Base-by-base conservation (phyloP, 2,329 filamentous ascomycete genomes). In the Cryphonectria naterciae region DNA sequence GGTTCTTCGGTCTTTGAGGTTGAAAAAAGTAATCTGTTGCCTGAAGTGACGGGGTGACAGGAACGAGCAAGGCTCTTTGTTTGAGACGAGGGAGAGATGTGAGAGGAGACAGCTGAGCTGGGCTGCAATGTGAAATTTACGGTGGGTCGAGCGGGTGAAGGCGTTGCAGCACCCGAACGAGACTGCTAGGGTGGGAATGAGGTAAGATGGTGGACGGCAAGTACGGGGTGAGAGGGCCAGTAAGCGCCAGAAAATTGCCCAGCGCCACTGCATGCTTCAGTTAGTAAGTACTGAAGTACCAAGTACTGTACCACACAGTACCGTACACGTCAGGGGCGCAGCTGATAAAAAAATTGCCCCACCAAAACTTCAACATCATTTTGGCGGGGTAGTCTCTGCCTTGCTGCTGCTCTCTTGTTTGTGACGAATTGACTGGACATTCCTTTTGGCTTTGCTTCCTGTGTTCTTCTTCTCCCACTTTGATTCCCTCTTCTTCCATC, bases 71-170 rank as follows among this genome's bases (percentile, higher is more conserved):
- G 25, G 25, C 11, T 7, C 19, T 22, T 25, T 32, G 32, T 13
- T 19, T 2, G 46, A 52, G 41, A n/a, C 10, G 28, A 65, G 11
- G 54, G 25, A 17, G 54, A 6, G 17, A 32, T 22, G 52, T 56
- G 35, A 17, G 25, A 71, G 56, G 37, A 39, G 37, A 39, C 37
- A 49, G 46, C 8, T 49, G 22, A n/a, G 22, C n/a, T 58, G 54
- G 54, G 11, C 35, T 7, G 66, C 67, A 64, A 25, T 62, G 54
- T 72, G 71, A 72, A 70, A 70, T 72, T 70, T 72, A 70, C 61
- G 67, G 68, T 65, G 68, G 71, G 58, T 35, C 61, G 39, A 13
- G 46, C 4, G 64, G n/a, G 39, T 35, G 25, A 46, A 25, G 54
- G 17, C 65, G 65, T 56, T 37, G 64, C 19, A 15, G 60, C 43